Conservation (phyloP, 1,284 basidiomycete species). For the Cryptococcus sp. region DNA sequence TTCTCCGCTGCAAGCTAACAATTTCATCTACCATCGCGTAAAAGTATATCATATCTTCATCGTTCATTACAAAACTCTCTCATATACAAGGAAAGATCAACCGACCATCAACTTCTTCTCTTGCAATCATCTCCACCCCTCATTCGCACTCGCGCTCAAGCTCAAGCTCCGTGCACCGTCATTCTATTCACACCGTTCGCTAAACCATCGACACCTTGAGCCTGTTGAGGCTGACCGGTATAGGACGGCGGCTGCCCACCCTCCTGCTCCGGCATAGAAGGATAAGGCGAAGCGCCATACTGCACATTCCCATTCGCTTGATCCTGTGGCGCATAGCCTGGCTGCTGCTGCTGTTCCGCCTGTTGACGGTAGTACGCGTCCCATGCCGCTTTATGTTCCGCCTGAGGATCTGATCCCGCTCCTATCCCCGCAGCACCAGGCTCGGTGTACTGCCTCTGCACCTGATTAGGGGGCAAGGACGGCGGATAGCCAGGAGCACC, state of each 20-base stretch:
- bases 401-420: constrained; percentile 34
- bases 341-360: constrained; percentile 25
- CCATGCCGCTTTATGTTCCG: constrained; percentile 48
- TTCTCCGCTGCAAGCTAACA: no score
- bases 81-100: no score
- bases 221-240: constrained; percentile 8
- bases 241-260: neutral
- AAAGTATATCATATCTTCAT: no score
- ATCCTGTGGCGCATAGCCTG: constrained; percentile 12
- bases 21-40: no score
- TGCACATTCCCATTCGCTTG: constrained; percentile 4
- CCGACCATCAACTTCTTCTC: no score
- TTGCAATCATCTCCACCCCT: no score
- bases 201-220: constrained; percentile 29
- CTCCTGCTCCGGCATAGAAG: constrained; percentile 5
- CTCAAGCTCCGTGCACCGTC: constrained; percentile 7
- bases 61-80: no score
- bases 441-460: constrained; percentile 29
- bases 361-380: constrained; percentile 50
- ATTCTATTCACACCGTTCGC: constrained; percentile 38
- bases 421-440: constrained; percentile 43
- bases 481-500: constrained; percentile 32
- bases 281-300: constrained; percentile 35
- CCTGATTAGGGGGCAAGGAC: constrained; percentile 18
- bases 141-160: no score